A percentile compares a stretch with the other conserved stretches of the same genome.
These are phyloP conservation scores for Diddensiella caesifluorescens DNA, from an alignment of 805 yeast species.

Conservation along the genomic window DNA sequence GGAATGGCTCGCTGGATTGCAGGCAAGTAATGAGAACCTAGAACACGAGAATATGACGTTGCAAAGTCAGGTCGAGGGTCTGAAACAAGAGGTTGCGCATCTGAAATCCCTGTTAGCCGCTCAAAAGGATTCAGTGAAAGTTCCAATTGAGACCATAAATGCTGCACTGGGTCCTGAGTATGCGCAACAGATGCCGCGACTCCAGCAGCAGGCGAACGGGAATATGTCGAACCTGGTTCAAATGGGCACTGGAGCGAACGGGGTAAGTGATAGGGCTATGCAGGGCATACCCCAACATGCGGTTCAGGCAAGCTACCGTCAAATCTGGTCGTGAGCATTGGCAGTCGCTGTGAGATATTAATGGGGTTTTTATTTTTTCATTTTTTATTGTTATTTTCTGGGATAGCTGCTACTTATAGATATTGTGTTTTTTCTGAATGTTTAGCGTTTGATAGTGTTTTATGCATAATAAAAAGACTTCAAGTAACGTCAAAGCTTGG, in stretches of 20 bases:
- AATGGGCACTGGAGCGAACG: too few relatives aligned
- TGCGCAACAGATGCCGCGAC: too few relatives aligned
- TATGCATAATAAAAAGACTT: slow-evolving; percentile 1
- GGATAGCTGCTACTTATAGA: too few relatives aligned
- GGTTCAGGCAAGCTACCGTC: too few relatives aligned
- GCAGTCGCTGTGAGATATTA: too few relatives aligned
- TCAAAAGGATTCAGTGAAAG: slow-evolving; percentile 14
- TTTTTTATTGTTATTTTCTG: too few relatives aligned
- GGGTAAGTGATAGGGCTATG: too few relatives aligned
- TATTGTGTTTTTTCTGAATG: background rate
- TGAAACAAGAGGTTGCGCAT: slow-evolving; percentile 53
- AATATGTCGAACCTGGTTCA: too few relatives aligned
- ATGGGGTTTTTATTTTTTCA: too few relatives aligned
- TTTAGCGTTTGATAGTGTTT: background rate
- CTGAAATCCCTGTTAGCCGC: slow-evolving; percentile 26
- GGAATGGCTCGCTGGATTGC: slow-evolving; percentile 77
- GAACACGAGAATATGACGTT: slow-evolving; percentile 65
- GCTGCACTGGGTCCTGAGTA: background rate
- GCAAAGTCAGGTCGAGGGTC: slow-evolving; percentile 49
- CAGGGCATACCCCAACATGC: too few relatives aligned
- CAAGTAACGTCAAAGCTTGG: slow-evolving; percentile 9
- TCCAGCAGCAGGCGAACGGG: too few relatives aligned
- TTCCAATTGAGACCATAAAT: slow-evolving; percentile 1
- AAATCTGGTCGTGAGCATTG: too few relatives aligned
- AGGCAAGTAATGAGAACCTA: slow-evolving; percentile 67